Conservation (phyloP, 2,329 filamentous ascomycete species). For the Pseudogymnoascus sp. region DNA sequence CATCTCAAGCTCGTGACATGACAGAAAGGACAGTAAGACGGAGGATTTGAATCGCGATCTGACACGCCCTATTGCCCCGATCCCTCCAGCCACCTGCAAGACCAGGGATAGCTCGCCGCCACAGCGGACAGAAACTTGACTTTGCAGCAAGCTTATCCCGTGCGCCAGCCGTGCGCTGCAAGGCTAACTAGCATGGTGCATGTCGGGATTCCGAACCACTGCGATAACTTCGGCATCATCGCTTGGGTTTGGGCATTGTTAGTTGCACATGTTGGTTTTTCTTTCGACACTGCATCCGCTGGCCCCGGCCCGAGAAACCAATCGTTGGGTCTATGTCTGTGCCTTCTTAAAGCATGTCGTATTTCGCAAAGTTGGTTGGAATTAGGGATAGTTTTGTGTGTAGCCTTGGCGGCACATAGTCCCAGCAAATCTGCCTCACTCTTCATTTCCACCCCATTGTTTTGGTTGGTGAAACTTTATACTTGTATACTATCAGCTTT, state of each 20-base stretch:
- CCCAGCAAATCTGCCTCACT: not conserved
- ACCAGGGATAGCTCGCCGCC: not conserved
- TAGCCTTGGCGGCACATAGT: not conserved
- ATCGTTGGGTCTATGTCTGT: not conserved
- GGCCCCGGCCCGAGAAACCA: not conserved
- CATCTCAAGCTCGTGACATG: not conserved
- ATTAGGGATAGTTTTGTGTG: not conserved
- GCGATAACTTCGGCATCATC: not conserved
- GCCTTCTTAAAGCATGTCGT: not conserved
- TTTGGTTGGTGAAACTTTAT: not conserved
- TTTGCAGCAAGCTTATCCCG: not conserved
- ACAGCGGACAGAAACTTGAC: not conserved
- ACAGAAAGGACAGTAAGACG: not conserved
- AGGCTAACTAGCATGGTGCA: not conserved
- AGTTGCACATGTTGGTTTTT: not conserved
- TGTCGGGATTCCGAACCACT: not conserved
- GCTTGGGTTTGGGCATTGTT: not conserved
- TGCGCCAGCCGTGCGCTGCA: not conserved
- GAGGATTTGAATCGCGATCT: not conserved
- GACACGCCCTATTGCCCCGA: not conserved
- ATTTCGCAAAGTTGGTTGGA: too few relatives aligned
- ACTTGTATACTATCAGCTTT: not conserved
- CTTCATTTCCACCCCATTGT: not conserved
- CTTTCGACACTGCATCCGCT: not conserved
- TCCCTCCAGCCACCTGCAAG: not conserved